These are phyloP conservation scores for Oxytropis ochrocephala DNA, from an alignment of 306 rosid species.

Conservation along the genomic window DNA sequence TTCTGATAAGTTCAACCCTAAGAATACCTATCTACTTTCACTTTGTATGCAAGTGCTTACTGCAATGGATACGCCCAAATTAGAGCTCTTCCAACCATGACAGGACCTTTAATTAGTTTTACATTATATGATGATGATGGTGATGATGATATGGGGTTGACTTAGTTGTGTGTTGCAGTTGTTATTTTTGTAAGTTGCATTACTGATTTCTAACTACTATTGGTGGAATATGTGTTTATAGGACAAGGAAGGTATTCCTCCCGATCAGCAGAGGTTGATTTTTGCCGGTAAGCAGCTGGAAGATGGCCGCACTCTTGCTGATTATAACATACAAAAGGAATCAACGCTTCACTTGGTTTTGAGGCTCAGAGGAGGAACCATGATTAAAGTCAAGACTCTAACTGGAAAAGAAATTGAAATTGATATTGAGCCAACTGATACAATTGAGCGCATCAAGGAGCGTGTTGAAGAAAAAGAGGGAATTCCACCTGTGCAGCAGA, in stretches of 20 bases:
- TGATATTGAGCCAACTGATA: conserved; percentile 90
- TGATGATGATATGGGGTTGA: background rate
- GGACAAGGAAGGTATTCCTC: conserved; percentile 99
- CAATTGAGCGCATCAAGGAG: conserved; percentile 91
- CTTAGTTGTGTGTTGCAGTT: background rate
- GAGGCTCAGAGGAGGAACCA: conserved; percentile 98
- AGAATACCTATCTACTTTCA: background rate
- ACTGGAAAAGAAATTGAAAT: conserved; percentile 99
- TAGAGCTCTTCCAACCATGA: background rate
- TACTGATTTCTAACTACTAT: background rate
- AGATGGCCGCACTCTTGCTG: conserved; percentile 95
- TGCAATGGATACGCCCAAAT: background rate
- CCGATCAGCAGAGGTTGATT: conserved; percentile 92
- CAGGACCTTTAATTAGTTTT: background rate
- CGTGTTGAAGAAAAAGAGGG: conserved; percentile 98
- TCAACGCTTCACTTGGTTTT: conserved; percentile 91
- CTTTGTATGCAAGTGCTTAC: background rate
- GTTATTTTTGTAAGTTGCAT: background rate
- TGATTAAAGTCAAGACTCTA: conserved; percentile 97
- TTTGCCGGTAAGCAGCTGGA: conserved; percentile 99
- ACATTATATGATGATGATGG: background rate
- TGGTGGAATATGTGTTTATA: conserved; percentile 24
- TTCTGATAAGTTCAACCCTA: background rate
- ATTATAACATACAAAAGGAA: conserved; percentile 94
- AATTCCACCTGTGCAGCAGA: conserved; percentile 97